Percentiles rank a stretch among this genome's conserved stretches.
Evolutionary conservation across 768 basidiomycete genomes (phyloP).

Genomic region (Lentinula guzmanii): DNA sequence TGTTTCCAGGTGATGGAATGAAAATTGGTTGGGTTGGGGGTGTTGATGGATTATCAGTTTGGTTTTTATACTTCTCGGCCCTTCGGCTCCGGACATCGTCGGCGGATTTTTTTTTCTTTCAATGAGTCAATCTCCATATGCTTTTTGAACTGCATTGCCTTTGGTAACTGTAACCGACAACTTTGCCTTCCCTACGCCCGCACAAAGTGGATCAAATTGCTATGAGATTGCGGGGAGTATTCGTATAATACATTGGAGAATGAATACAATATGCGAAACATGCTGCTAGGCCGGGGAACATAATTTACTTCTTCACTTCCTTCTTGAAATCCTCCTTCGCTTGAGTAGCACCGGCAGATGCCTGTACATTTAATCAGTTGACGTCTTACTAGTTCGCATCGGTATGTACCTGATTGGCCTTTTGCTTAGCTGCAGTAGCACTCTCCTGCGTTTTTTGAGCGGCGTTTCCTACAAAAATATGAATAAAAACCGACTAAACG

Average conservation of each 20-base stretch:
- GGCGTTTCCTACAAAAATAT: conserved; percentile 22
- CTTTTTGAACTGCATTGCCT: no score
- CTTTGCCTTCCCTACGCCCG: no score
- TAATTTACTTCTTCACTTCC: conserved; percentile 19
- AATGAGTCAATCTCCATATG: no score
- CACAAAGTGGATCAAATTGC: no score
- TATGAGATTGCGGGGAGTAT: no score
- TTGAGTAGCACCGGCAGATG: conserved; percentile 25
- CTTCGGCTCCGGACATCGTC: neutral
- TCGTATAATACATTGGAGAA: no score
- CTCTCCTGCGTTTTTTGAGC: conserved; percentile 27
- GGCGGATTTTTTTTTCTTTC: no score
- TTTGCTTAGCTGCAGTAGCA: conserved; percentile 27
- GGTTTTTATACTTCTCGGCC: neutral
- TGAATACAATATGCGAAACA: neutral
- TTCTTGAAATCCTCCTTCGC: conserved; percentile 30
- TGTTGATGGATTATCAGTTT: neutral
- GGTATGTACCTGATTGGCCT: conserved; percentile 24
- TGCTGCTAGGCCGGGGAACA: neutral
- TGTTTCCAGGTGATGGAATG: neutral
- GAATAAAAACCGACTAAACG: neutral
- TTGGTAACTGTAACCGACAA: no score
- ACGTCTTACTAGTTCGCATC: neutral
- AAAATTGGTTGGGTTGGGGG: neutral
- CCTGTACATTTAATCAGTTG: conserved; percentile 15